Evolutionary conservation across 2,329 filamentous ascomycete genomes (phyloP).

Genomic region (Exophiala alcalophila): DNA sequence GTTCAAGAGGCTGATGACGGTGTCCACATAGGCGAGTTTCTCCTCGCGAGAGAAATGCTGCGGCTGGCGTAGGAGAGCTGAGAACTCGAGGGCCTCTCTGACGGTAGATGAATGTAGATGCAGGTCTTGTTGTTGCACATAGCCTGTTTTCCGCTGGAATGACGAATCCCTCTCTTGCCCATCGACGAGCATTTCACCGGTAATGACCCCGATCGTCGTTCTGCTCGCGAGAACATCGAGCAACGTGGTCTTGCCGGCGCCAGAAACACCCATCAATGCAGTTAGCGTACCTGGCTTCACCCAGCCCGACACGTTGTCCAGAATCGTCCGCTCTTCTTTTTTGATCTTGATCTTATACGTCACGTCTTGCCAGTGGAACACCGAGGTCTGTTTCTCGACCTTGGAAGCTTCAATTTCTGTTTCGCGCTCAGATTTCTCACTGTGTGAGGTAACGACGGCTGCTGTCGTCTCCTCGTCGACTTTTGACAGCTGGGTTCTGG

Average conservation of each 20-base stretch:
- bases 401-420: background rate
- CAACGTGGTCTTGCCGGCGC: slow-evolving; percentile 90
- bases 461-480: no score
- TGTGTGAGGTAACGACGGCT: no score
- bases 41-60: slow-evolving; percentile 64
- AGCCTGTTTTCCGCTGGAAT: slow-evolving; percentile 88
- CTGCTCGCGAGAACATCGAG: slow-evolving; percentile 77
- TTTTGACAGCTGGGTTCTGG: slow-evolving; percentile 37
- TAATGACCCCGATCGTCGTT: slow-evolving; percentile 78
- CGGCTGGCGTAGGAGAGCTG: slow-evolving; percentile 78
- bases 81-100: slow-evolving; percentile 75
- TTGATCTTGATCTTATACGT: slow-evolving; percentile 83
- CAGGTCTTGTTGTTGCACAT: slow-evolving; percentile 88
- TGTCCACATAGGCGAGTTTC: slow-evolving; percentile 85
- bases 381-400: slow-evolving; percentile 23
- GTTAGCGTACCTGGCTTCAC: slow-evolving; percentile 88
- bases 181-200: slow-evolving; percentile 79
- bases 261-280: slow-evolving; percentile 83
- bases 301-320: slow-evolving; percentile 87
- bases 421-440: no score
- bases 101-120: slow-evolving; percentile 81
- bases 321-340: slow-evolving; percentile 66
- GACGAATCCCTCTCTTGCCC: slow-evolving; percentile 68
- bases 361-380: slow-evolving; percentile 51
- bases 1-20: slow-evolving; percentile 85